Evolutionary conservation across 1,284 basidiomycete genomes (phyloP).

Genomic region (Schizophyllum commune): DNA sequence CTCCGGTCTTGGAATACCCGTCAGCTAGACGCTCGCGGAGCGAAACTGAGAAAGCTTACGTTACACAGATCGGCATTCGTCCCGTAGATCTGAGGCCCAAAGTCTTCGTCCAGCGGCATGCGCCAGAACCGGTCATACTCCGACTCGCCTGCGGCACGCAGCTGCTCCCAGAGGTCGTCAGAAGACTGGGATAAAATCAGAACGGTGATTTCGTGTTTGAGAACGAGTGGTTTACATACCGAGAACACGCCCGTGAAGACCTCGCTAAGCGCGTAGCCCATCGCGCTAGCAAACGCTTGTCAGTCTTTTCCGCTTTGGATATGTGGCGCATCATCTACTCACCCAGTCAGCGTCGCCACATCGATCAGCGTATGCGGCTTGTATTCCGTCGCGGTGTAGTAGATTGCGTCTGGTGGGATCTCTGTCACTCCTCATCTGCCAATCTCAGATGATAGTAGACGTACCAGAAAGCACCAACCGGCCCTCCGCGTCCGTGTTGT

Average conservation of each 20-base stretch:
- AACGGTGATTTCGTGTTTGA: background rate
- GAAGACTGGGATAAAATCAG: slow-evolving; percentile 39
- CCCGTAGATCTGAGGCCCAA: slow-evolving; percentile 65
- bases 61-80: slow-evolving; percentile 84
- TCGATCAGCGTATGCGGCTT: slow-evolving; percentile 82
- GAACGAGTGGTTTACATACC: slow-evolving; percentile 28
- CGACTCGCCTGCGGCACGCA: slow-evolving; percentile 61
- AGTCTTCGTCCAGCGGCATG: slow-evolving; percentile 80
- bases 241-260: slow-evolving; percentile 76
- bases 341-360: slow-evolving; percentile 78
- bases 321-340: too few species aligned
- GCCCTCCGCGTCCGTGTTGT: slow-evolving; percentile 88
- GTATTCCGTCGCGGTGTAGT: slow-evolving; percentile 74
- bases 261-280: slow-evolving; percentile 64
- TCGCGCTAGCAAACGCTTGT: slow-evolving; percentile 38
- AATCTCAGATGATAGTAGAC: too few species aligned
- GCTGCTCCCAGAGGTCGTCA: slow-evolving; percentile 66
- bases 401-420: slow-evolving; percentile 59
- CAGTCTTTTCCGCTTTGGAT: background rate
- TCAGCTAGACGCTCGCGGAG: background rate
- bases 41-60: slow-evolving; percentile 27
- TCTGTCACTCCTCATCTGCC: background rate
- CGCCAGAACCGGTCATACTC: slow-evolving; percentile 83
- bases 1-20: slow-evolving; percentile 47
- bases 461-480: slow-evolving; percentile 72